A percentile compares a stretch with the other conserved stretches of the same genome.
Evolutionary conservation across 2,329 filamentous ascomycete species (phyloP).

Genomic region (Aspergillus hortae): DNA sequence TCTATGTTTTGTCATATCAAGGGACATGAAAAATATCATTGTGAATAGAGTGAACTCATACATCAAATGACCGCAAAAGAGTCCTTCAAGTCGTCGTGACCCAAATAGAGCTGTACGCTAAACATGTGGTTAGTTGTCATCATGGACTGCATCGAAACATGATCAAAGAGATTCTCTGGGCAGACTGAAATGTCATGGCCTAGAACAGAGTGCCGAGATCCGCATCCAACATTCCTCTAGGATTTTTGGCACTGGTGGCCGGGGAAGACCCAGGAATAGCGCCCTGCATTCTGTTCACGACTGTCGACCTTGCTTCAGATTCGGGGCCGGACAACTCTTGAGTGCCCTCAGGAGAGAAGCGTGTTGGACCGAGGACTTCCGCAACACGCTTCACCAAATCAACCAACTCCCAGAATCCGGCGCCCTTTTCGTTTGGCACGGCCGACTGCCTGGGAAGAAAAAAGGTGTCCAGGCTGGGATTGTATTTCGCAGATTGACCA

Average conservation of each 20-base stretch:
- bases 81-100: too few species aligned
- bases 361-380: conserved; percentile 27
- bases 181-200: background rate
- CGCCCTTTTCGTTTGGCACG: conserved; percentile 12
- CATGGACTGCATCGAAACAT: too few species aligned
- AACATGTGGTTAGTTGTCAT: too few species aligned
- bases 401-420: conserved; percentile 37
- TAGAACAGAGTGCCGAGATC: conserved; percentile 30
- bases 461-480: conserved; percentile 30
- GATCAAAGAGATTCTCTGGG: too few species aligned
- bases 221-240: conserved; percentile 15
- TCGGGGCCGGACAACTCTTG: background rate
- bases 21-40: background rate
- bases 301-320: background rate
- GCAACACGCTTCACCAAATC: conserved; percentile 31
- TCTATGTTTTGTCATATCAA: too few species aligned
- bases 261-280: conserved; percentile 7
- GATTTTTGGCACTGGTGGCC: conserved; percentile 1
- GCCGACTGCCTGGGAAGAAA: conserved; percentile 27
- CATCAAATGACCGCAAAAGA: too few species aligned
- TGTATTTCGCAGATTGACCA: conserved; percentile 34
- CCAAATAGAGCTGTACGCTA: too few species aligned
- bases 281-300: background rate
- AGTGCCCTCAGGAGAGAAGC: conserved; percentile 1
- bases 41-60: background rate